Evolutionary conservation across 164 flowering plant genomes (phyloP).

Genomic region (Chloranthus sessilifolius): DNA sequence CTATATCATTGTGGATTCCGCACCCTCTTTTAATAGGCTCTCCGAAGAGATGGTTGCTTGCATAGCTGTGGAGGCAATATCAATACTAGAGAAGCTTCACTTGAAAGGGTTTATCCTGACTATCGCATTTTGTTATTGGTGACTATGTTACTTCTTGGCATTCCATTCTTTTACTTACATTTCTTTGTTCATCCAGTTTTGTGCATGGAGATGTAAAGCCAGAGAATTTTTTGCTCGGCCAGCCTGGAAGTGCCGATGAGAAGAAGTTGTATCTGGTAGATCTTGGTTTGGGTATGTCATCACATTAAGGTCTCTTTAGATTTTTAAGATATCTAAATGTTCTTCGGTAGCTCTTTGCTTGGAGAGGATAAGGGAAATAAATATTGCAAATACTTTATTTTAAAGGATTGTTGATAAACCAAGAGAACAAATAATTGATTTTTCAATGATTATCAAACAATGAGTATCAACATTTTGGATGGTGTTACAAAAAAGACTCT

Average conservation of each 20-base stretch:
- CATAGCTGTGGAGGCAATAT: constrained; percentile 54
- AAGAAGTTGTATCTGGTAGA: constrained; percentile 48
- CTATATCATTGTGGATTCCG: too few species aligned
- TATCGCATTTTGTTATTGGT: neutral
- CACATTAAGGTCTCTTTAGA: constrained; percentile 1
- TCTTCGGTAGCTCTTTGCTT: constrained; percentile 1
- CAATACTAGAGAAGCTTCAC: constrained; percentile 53
- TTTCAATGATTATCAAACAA: too few species aligned
- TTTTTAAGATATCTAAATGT: too few species aligned
- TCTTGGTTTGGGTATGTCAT: constrained; percentile 48
- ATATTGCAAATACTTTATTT: too few species aligned
- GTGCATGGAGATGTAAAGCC: constrained; percentile 68
- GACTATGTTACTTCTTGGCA: neutral
- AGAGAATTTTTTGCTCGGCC: constrained; percentile 62
- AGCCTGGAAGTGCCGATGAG: constrained; percentile 38
- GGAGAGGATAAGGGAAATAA: too few species aligned
- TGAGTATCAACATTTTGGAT: too few species aligned
- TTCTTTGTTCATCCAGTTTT: constrained; percentile 25
- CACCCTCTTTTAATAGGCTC: constrained; percentile 29
- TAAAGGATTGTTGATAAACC: neutral
- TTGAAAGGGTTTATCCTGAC: constrained; percentile 34
- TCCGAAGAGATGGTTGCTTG: constrained; percentile 57
- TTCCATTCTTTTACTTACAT: neutral
- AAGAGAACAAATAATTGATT: too few species aligned
- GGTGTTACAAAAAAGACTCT: too few species aligned